These are phyloP conservation scores for Lentinula sp. DNA, from an alignment of 768 basidiomycete genomes.

Conservation along the genomic window DNA sequence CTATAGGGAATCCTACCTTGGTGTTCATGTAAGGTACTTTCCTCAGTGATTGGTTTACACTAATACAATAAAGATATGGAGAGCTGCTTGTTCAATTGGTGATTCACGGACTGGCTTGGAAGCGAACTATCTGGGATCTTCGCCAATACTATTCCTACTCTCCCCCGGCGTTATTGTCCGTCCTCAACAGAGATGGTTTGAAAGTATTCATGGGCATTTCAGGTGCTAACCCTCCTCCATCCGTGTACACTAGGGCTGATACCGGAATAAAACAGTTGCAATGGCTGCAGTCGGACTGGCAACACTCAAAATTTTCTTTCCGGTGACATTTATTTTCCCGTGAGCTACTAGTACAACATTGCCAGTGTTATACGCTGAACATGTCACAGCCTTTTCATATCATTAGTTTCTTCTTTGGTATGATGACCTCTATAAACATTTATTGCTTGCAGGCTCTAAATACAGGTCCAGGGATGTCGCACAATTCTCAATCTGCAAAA, in stretches of 20 bases:
- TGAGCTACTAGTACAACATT: background rate
- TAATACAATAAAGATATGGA: background rate
- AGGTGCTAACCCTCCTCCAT: background rate
- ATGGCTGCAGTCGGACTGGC: background rate
- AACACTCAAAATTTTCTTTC: background rate
- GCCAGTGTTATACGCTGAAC: background rate
- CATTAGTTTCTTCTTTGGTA: background rate
- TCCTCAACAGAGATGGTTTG: background rate
- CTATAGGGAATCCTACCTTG: background rate
- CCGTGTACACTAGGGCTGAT: background rate
- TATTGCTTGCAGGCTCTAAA: background rate
- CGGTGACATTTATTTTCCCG: background rate
- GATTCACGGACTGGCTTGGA: background rate
- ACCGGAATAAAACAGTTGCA: background rate
- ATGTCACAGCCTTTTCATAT: background rate
- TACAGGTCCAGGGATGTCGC: background rate
- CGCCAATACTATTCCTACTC: background rate
- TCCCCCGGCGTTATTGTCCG: background rate
- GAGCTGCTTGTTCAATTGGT: background rate
- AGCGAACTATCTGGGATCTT: slow-evolving; percentile 1
- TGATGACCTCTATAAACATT: background rate
- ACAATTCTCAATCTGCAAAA: background rate
- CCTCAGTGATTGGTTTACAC: background rate
- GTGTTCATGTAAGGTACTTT: background rate
- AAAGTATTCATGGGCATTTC: background rate